Base-by-base conservation (phyloP, 2,329 filamentous ascomycete genomes). In the Purpureocillium lavendulum region DNA sequence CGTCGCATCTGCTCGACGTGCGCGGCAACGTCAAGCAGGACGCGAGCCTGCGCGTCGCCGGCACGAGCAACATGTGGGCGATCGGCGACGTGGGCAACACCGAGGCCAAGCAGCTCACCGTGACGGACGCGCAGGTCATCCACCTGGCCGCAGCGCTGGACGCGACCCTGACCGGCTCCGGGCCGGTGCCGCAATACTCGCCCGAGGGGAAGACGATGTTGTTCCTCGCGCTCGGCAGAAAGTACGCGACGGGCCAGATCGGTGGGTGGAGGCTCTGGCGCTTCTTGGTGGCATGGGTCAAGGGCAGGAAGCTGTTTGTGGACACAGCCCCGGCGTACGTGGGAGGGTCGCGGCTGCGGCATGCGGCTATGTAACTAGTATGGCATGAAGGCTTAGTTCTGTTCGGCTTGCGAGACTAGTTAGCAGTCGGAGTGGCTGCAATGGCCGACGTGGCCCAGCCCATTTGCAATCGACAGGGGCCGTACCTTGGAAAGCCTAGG, bases 11-110 rank as follows among this genome's bases (percentile, higher is more conserved):
- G 33, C 44, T 64, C 4, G 61, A 64, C 28, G 31, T 44, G 2
- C 16, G 38, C 0, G 58, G 61, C 1, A 59, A 55, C 18, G 35
- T 70, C 13, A 50, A 51, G 4, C 54, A 63, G 11, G 58, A 62
- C 31, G 40, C 46, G 1, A 52, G 50, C 30, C 48, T 69, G 41
- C 57, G 55, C n/a, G 55, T 56, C 0, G 39, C 41, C 0, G 54
- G 54, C 0, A 50, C 57, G 28, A 36, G 49, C 4, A 67, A 69
- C 39, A 50, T 70, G 4, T 70, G 66, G 55, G 59, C 60, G 2
- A 44, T 65, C 3, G 66, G 67, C 9, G 67, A 71, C 38, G 57
- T 60, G 1, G 64, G 65, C 4, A 56, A 62, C 44, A 53, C 64
- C 3, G 59, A 68, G 36, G 46, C 55, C 7, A 66, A 67, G 40